Percentiles rank a stretch among this genome's conserved stretches.
Conservation (phyloP, 2,329 filamentous ascomycete genomes). For the Talaromyces atroroseus region DNA sequence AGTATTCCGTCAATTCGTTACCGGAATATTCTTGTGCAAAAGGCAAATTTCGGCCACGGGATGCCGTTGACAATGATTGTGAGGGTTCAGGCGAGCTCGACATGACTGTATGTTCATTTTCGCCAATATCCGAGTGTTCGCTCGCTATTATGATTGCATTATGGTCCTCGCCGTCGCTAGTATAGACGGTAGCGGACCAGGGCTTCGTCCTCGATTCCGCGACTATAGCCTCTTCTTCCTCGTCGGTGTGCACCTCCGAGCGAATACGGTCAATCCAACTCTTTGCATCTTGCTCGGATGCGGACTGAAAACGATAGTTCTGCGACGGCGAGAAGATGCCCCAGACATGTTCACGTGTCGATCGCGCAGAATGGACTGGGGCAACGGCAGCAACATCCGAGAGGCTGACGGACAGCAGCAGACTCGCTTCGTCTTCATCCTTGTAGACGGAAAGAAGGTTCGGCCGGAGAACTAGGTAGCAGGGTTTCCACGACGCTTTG, state of each 20-base stretch:
- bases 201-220: slow-evolving; percentile 22
- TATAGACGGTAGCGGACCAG: slow-evolving; percentile 1
- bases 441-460: slow-evolving; percentile 91
- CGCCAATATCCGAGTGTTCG: slow-evolving; percentile 37
- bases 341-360: slow-evolving; percentile 81
- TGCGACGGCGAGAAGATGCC: slow-evolving; percentile 85
- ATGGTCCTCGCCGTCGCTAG: slow-evolving; percentile 22
- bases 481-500: slow-evolving; percentile 76
- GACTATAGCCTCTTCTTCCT: slow-evolving; percentile 80
- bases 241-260: slow-evolving; percentile 73
- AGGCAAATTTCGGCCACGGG: slow-evolving; percentile 25
- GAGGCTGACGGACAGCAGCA: slow-evolving; percentile 81
- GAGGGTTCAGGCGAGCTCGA: slow-evolving; percentile 31
- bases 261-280: slow-evolving; percentile 84
- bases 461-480: slow-evolving; percentile 83
- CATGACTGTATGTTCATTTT: slow-evolving; percentile 18
- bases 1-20: slow-evolving; percentile 68
- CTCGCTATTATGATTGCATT: slow-evolving; percentile 33
- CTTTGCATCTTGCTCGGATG: slow-evolving; percentile 66
- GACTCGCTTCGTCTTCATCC: slow-evolving; percentile 79
- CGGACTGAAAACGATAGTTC: slow-evolving; percentile 85
- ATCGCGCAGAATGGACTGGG: slow-evolving; percentile 80
- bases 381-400: slow-evolving; percentile 89
- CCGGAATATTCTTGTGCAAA: slow-evolving; percentile 54
- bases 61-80: slow-evolving; percentile 22